These are phyloP conservation scores for Lactarius indigo DNA, from an alignment of 768 basidiomycete genomes.

Conservation along the genomic window DNA sequence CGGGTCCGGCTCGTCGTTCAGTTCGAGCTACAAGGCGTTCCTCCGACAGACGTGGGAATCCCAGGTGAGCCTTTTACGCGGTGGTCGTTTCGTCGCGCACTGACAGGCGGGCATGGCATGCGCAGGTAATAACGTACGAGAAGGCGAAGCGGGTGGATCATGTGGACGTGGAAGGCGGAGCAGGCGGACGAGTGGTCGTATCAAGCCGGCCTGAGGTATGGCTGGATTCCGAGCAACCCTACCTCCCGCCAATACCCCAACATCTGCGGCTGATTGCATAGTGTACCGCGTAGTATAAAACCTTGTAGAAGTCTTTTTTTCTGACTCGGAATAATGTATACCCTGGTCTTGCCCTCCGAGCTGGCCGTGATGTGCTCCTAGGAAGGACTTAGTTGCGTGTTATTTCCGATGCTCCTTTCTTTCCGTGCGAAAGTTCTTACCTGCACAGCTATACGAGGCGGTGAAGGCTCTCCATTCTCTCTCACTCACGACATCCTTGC, in stretches of 20 bases:
- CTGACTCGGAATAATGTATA: background rate
- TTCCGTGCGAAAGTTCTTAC: background rate
- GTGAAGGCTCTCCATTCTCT: background rate
- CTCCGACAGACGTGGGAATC: constrained; percentile 82
- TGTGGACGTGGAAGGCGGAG: constrained; percentile 86
- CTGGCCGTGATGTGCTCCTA: background rate
- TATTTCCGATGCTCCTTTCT: constrained; percentile 1
- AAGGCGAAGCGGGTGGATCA: constrained; percentile 65
- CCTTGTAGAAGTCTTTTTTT: background rate
- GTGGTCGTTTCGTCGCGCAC: background rate
- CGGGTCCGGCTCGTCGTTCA: constrained; percentile 70
- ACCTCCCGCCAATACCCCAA: constrained; percentile 51
- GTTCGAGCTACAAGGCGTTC: constrained; percentile 74
- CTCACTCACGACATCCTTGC: background rate
- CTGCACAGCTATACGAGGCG: background rate
- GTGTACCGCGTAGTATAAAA: background rate
- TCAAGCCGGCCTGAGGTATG: constrained; percentile 69
- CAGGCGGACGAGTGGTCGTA: constrained; percentile 88
- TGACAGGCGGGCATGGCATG: background rate
- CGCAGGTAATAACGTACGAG: constrained; percentile 55
- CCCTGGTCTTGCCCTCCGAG: background rate
- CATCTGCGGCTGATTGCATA: constrained; percentile 46
- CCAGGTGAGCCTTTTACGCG: constrained; percentile 42
- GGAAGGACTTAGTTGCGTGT: background rate
- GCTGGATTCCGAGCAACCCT: constrained; percentile 77